Evolutionary conservation across 2,329 filamentous ascomycete genomes (phyloP).

Genomic region (Orbilia ellipsospora): DNA sequence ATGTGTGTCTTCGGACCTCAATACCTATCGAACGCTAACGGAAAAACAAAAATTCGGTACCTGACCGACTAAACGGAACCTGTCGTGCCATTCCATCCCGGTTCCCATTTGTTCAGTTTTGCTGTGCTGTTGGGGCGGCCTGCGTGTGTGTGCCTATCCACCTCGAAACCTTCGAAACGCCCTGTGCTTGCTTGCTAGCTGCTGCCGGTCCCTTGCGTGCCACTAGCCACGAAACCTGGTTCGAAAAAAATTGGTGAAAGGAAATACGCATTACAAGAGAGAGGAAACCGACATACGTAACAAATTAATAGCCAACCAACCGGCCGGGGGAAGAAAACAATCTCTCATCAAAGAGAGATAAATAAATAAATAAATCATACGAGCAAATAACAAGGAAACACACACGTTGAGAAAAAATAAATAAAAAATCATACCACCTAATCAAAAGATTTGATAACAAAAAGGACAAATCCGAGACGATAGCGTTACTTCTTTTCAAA

Average conservation of each 20-base stretch:
- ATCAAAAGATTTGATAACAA: neutral
- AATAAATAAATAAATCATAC: conserved; percentile 13
- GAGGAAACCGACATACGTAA: conserved; percentile 10
- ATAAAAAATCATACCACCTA: conserved; percentile 7
- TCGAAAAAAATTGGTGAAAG: neutral
- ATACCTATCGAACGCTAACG: too few species aligned
- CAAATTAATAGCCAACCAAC: conserved; percentile 9
- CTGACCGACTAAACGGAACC: neutral
- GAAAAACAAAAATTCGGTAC: neutral
- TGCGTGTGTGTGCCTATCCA: neutral
- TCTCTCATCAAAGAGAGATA: conserved; percentile 22
- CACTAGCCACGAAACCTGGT: conserved; percentile 22
- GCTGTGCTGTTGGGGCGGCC: too few species aligned
- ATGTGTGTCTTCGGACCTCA: too few species aligned
- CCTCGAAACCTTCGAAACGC: conserved; percentile 46
- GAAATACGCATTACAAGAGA: neutral
- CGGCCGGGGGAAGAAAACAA: neutral
- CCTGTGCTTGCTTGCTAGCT: neutral
- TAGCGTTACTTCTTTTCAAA: neutral
- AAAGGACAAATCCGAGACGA: neutral
- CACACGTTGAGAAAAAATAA: conserved; percentile 1
- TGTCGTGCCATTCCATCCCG: neutral
- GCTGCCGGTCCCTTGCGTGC: conserved; percentile 40
- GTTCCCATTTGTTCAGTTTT: neutral
- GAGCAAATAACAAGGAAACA: conserved; percentile 14